Evolutionary conservation across 371 early-diverging fungal genomes (phyloP).

Genomic region (Capillidium heterosporum): DNA sequence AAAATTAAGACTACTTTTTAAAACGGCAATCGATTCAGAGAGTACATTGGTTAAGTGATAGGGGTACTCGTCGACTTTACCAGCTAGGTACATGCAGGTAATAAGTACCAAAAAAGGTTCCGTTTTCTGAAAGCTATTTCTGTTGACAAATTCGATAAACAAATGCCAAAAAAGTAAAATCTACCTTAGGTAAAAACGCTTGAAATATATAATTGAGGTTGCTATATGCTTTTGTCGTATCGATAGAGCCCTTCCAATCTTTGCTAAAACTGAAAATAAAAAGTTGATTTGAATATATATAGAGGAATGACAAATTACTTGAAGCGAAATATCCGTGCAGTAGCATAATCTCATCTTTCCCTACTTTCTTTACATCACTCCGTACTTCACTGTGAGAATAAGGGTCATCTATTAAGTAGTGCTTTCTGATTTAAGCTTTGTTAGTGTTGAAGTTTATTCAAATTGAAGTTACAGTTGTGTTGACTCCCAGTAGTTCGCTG

Average conservation of each 20-base stretch:
- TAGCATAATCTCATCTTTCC: background rate
- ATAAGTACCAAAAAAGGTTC: conserved; percentile 61
- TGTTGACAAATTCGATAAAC: conserved; percentile 11
- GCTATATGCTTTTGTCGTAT: conserved; percentile 68
- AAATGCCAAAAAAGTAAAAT: conserved; percentile 5
- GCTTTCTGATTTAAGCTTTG: background rate
- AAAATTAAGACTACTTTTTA: conserved; percentile 23
- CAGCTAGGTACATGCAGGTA: conserved; percentile 71
- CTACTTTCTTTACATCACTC: background rate
- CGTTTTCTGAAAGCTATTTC: conserved; percentile 43
- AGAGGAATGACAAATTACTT: background rate
- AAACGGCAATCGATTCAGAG: conserved; percentile 39
- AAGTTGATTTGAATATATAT: background rate
- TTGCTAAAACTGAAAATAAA: conserved; percentile 39
- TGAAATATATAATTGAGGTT: conserved; percentile 72
- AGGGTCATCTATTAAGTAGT: background rate
- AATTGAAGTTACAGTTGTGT: background rate
- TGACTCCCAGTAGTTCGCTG: conserved; percentile 3
- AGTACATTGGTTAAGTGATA: conserved; percentile 61
- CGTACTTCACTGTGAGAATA: background rate
- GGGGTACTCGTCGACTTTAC: conserved; percentile 79
- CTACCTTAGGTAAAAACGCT: conserved; percentile 73
- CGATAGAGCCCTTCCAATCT: conserved; percentile 49
- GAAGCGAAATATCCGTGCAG: conserved; percentile 2
- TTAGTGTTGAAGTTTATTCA: background rate